Evolutionary conservation across 2,329 filamentous ascomycete genomes (phyloP).

Genomic region (Stagonosporopsis cucurbitacearum): DNA sequence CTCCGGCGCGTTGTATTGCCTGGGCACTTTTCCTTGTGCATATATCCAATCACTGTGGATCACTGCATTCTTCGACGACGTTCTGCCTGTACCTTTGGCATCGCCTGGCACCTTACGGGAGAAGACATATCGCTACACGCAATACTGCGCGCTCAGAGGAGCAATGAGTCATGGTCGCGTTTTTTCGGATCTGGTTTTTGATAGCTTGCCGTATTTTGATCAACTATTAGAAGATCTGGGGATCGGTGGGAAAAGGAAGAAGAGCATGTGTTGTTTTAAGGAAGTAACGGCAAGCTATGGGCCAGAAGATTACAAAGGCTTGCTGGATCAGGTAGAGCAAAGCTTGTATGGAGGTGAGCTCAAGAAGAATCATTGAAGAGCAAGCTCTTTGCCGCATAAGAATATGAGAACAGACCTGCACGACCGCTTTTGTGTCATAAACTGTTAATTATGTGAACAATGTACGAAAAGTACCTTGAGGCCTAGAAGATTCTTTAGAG

Average conservation of each 20-base stretch:
- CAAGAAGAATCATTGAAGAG: neutral
- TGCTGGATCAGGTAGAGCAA: neutral
- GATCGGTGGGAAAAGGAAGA: neutral
- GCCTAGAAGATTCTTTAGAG: too few species aligned
- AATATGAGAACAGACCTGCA: too few species aligned
- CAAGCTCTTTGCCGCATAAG: neutral
- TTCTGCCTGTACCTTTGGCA: neutral
- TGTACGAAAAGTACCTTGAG: too few species aligned
- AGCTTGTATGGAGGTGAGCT: neutral
- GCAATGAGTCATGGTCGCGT: neutral
- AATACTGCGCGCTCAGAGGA: neutral
- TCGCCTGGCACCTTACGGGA: neutral
- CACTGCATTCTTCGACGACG: neutral
- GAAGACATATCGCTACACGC: neutral
- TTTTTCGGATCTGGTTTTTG: neutral
- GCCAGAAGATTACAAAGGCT: neutral
- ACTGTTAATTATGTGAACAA: too few species aligned
- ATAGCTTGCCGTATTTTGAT: neutral
- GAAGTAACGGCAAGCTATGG: neutral
- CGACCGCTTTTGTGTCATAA: too few species aligned
- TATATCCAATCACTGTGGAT: neutral
- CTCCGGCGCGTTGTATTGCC: neutral
- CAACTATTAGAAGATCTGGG: neutral
- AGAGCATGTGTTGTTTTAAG: neutral
- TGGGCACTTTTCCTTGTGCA: neutral